Conservation (phyloP, 169 alveolate species). For the Eimeria necatrix region DNA sequence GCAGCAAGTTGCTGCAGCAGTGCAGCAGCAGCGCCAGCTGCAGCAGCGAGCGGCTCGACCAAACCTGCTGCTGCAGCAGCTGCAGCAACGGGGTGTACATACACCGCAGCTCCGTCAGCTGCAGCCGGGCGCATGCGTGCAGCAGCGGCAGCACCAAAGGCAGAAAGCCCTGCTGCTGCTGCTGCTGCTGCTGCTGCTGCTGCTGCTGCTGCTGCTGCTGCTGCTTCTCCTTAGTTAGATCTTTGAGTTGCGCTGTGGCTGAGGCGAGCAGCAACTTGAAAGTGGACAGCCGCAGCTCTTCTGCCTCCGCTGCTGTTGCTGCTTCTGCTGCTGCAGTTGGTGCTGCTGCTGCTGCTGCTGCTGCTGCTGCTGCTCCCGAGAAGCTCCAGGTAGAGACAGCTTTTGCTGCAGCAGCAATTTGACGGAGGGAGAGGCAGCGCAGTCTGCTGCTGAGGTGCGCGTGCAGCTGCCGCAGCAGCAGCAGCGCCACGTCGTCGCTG, state of each 20-base stretch:
- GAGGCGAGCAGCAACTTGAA: neutral
- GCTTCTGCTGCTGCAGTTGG: slow-evolving; percentile 1
- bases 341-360: slow-evolving; percentile 54
- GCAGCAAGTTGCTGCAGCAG: slow-evolving; percentile 35
- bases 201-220: neutral
- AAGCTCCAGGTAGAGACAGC: neutral
- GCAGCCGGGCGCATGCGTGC: slow-evolving; percentile 61
- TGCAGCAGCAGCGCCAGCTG: slow-evolving; percentile 54
- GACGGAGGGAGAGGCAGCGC: slow-evolving; percentile 47
- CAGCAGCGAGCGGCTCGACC: slow-evolving; percentile 25
- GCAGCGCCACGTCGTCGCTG: slow-evolving; percentile 8
- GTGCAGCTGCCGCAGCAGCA: slow-evolving; percentile 45
- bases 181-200: neutral
- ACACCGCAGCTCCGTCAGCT: slow-evolving; percentile 34
- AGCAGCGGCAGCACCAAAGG: slow-evolving; percentile 61
- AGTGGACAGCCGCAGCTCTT: neutral
- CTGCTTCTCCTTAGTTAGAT: neutral
- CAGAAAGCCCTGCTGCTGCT: neutral
- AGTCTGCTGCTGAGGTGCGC: neutral
- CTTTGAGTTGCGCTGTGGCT: neutral
- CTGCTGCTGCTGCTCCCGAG: slow-evolving; percentile 18
- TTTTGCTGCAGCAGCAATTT: slow-evolving; percentile 35
- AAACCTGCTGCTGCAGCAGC: neutral
- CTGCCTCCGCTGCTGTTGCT: slow-evolving; percentile 15
- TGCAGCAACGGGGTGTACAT: slow-evolving; percentile 4